Percentiles rank a stretch among this genome's conserved stretches.
Conservation (phyloP, 352 stramenopile species). For the Pythium scleroteichum region DNA sequence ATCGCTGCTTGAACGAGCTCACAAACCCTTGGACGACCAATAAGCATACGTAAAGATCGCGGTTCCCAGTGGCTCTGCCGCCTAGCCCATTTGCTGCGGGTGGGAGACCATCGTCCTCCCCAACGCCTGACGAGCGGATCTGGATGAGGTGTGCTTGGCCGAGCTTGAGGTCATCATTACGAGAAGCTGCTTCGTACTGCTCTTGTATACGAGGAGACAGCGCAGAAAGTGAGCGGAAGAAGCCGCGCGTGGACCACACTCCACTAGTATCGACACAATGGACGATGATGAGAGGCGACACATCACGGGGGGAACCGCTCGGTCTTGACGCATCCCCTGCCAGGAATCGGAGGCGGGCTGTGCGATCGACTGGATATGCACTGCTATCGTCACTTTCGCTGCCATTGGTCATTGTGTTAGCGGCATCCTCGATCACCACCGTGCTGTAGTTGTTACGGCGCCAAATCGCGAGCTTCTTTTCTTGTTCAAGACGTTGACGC, state of each 20-base stretch:
- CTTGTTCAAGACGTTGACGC: slow-evolving; percentile 39
- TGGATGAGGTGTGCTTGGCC: slow-evolving; percentile 68
- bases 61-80: neutral
- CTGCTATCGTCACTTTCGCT: slow-evolving; percentile 13
- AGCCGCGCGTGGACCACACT: slow-evolving; percentile 70
- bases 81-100: slow-evolving; percentile 4
- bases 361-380: slow-evolving; percentile 13
- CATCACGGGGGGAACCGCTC: slow-evolving; percentile 14
- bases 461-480: slow-evolving; percentile 60
- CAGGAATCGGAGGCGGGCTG: slow-evolving; percentile 42
- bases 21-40: slow-evolving; percentile 72
- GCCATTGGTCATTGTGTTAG: neutral
- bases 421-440: slow-evolving; percentile 30
- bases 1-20: slow-evolving; percentile 22
- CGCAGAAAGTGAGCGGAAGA: slow-evolving; percentile 60
- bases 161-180: slow-evolving; percentile 70
- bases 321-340: slow-evolving; percentile 63
- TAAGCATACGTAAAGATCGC: slow-evolving; percentile 59
- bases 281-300: slow-evolving; percentile 46
- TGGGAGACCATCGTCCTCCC: slow-evolving; percentile 1
- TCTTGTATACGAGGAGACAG: slow-evolving; percentile 55
- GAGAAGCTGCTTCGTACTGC: slow-evolving; percentile 58
- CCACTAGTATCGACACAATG: slow-evolving; percentile 79
- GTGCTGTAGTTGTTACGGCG: slow-evolving; percentile 65
- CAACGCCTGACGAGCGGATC: slow-evolving; percentile 22